Base-by-base conservation (phyloP, 2,329 filamentous ascomycete genomes). In the Cladophialophora bantiana region DNA sequence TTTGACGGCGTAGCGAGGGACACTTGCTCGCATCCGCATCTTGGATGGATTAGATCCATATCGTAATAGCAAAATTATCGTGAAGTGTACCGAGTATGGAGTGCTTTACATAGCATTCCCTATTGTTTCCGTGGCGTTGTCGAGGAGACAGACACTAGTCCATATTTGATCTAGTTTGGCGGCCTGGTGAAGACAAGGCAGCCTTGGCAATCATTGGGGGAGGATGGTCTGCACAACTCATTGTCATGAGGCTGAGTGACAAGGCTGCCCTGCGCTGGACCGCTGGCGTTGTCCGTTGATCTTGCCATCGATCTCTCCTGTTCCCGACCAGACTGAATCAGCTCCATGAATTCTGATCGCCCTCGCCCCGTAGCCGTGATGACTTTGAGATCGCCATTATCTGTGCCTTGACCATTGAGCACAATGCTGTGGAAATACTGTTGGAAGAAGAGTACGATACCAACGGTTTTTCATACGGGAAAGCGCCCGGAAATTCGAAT, bases 401-500 rank as follows among this genome's bases (percentile, higher is more conserved):
- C 35, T 65, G 63, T 20, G 63, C 63, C 7, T 40, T 65, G 6
- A 26, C 57, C 7, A 26, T 65, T 18, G 63, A 65, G 40, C 57
- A 48, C n/a, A 58, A 65, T 15, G 48, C 50, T 15, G 57, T 65
- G 18, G 26, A 56, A 18, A 34, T 38, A 9, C 35, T 65, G 35
- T 98, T 95, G 18, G 93, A 93, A 77, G 94, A 96, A 89, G 97
- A 97, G 92, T 98, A 94, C 92, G 94, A 97, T 85, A 92, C 97
- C 88, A 96, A 97, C 89, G 91, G 96, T 78, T 92, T 93, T 84
- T 86, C 87, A 7, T 65, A 61, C n/a, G 63, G 63, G 18, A 61
- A 61, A 40, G 50, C 52, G 5, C 13, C 45, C 2, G 18, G 48
- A 35, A 60, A 69, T 59, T 26, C 36, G 13, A 67, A 69, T 48